Percentiles rank a stretch among this genome's conserved stretches.
Evolutionary conservation across 2,329 filamentous ascomycete species (phyloP).

Genomic region (Fusarium bactridioides): DNA sequence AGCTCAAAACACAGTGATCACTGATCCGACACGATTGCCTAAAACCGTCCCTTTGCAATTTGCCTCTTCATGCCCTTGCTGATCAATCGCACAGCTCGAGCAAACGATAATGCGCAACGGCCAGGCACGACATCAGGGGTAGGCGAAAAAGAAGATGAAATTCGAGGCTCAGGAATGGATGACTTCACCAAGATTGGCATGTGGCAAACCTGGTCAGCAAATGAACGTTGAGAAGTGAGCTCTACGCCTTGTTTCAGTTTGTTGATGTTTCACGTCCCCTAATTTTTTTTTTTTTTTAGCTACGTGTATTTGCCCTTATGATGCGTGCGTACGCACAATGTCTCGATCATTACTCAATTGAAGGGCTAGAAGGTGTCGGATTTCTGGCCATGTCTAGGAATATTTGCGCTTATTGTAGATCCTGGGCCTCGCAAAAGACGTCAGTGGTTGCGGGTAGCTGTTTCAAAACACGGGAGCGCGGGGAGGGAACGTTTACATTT

Average conservation of each 20-base stretch:
- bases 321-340: neutral
- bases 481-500: neutral
- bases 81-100: neutral
- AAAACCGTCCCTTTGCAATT: conserved; percentile 1
- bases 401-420: conserved; percentile 23
- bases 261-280: conserved; percentile 22
- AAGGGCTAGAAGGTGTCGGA: neutral
- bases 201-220: conserved; percentile 31
- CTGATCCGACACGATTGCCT: neutral
- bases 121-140: conserved; percentile 19
- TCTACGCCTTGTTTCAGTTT: conserved; percentile 21
- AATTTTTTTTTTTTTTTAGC: conserved; percentile 1
- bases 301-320: conserved; percentile 6
- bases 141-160: conserved; percentile 26
- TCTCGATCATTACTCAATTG: neutral
- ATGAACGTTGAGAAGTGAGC: conserved; percentile 5
- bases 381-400: conserved; percentile 1
- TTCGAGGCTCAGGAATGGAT: conserved; percentile 14
- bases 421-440: conserved; percentile 16
- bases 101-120: neutral
- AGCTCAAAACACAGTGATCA: neutral
- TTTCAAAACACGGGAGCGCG: conserved; percentile 28
- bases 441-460: conserved; percentile 21
- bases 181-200: conserved; percentile 35
- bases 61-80: neutral